Evolutionary conservation across 768 basidiomycete species (phyloP).

Genomic region (Crassisporium funariophilum): DNA sequence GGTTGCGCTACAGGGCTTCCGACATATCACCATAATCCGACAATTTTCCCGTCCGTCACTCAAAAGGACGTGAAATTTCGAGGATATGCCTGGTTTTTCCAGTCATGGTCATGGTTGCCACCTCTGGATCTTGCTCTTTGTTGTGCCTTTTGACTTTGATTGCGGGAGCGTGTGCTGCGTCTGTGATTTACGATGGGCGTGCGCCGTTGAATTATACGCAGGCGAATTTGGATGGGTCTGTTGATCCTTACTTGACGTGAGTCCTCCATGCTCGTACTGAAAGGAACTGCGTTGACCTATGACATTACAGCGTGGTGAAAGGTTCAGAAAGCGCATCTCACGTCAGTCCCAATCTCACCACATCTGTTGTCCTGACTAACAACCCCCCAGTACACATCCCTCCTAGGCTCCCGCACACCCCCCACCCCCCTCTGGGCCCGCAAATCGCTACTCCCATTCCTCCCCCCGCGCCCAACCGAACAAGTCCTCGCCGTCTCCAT

Average conservation of each 20-base stretch:
- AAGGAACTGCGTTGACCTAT: background rate
- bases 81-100: too few relatives aligned
- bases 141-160: constrained; percentile 7
- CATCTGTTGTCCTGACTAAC: background rate
- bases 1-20: too few relatives aligned
- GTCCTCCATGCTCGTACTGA: constrained; percentile 18
- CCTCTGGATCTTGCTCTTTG: background rate
- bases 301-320: constrained; percentile 49
- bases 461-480: constrained; percentile 36
- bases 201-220: constrained; percentile 45
- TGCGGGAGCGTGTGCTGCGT: constrained; percentile 6
- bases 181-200: constrained; percentile 56
- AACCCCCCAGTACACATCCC: constrained; percentile 41
- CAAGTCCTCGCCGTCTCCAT: constrained; percentile 56
- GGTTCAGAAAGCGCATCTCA: constrained; percentile 53
- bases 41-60: too few relatives aligned
- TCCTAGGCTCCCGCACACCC: constrained; percentile 37
- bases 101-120: too few relatives aligned
- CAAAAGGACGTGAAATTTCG: too few relatives aligned
- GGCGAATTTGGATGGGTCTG: constrained; percentile 46
- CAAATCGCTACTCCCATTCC: constrained; percentile 19
- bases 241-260: constrained; percentile 58
- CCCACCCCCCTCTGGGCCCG: constrained; percentile 56
- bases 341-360: constrained; percentile 31
- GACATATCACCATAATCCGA: too few relatives aligned